Evolutionary conservation across 371 early-diverging fungal species (phyloP), one percentile per base, ranked within the genome.

Genomic region (Mucor indicus): DNA sequence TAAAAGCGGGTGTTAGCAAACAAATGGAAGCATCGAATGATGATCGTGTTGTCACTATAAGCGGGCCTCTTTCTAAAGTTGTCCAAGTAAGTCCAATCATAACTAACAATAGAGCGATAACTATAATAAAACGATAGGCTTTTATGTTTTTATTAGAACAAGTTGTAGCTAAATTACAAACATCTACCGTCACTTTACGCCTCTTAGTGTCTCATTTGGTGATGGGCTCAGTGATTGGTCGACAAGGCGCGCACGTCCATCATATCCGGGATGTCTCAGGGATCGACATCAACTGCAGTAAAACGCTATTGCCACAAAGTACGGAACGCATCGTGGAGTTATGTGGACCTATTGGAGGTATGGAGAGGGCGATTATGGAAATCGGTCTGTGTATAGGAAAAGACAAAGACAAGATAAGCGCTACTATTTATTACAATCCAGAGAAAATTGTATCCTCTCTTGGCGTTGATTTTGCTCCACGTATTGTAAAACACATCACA

Each of bases 181-280:
- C n/a, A n/a, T 44, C 36, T 41, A 35, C 19, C 46, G 60, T 67
- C 17, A 60, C 66, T 11, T 66, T 92, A 44, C 90, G 91, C 39
- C 63, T 92, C 30, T 71, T 92, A 55, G 83, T 92, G 53, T 84
- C 91, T 29, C 89, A 91, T 62, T 85, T 85, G 57, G 66, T 90
- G 43, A 90, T 92, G 88, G 93, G 93, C 23, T 85, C 89, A 13
- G 81, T 92, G 44, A 92, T 92, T 64, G 93, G 92, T 39, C 85
- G 87, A 38, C 87, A 87, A 64, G 93, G 93, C 24, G 67, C 80
- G 48, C 88, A 87, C 70, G 91, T 92, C 60, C 90, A 90, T 72
- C 83, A 86, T 52, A 90, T 92, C 50, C 92, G 90, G 71, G 91
- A 92, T 52, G 62, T 74, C 12, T 86, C 89, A 15, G 86, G 88